Evolutionary conservation across 768 basidiomycete species (phyloP), one percentile per base, ranked within the genome.

Genomic region (Symmetrospora coprosmae): DNA sequence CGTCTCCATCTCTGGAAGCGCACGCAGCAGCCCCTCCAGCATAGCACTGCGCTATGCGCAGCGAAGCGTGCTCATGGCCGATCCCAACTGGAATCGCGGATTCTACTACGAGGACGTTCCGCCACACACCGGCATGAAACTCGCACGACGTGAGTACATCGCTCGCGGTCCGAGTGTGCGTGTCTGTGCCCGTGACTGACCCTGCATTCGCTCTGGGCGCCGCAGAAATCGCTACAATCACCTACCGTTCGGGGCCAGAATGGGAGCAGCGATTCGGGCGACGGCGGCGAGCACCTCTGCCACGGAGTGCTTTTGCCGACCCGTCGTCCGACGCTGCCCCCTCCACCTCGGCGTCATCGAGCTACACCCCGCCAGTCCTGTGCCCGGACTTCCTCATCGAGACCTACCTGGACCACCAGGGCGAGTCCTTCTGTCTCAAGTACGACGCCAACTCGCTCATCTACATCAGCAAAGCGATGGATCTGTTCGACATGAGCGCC

Each of bases 361-460:
- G n/a, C n/a, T 14, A 64, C 28, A 52, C 66, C 21, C 70, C 75
- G 14, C 92, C 92, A 4, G 82, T 84, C 0, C 78, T 99, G 0
- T 94, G 91, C 68, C 91, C 94, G 17, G 94, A 99, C 71, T 97
- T 96, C 72, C 79, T 94, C 55, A 97, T 99, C 67, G 94, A 99
- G 73, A 94, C 94, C 0, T 99, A 99, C 71, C 82, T 99, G 47
- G 94, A 99, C 71, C 89, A 96, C 73, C 83, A 84, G 72, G 81
- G 65, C 58, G 74, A 65, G 43, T 52, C 2, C 68, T 99, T 97
- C 74, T 97, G 94, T 72, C 77, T 99, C 60, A 97, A 94, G 71
- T 99, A 97, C 72, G 94, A 99, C 71, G 92, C 94, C 61, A 99
- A 97, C 75, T 96, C 91, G 1, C 83, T 97, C 73, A 89, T 97